Conservation (phyloP, 805 yeast species). For the Yarrowia keelungensis region DNA sequence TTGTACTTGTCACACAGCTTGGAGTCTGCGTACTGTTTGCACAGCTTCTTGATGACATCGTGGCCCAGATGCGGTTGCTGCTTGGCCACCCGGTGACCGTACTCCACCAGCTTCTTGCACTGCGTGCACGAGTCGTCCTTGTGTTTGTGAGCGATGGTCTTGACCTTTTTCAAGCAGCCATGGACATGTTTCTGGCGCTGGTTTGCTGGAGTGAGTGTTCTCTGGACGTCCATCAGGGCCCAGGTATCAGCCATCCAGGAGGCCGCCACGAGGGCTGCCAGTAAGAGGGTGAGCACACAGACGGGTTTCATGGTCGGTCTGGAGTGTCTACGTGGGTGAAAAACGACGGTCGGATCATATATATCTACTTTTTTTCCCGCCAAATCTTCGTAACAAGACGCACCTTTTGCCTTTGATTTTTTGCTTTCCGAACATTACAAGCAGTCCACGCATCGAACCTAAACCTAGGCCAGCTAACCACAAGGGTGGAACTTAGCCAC, state of each 20-base stretch:
- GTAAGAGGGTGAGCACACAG: slow-evolving; percentile 5
- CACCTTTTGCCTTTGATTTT: slow-evolving; percentile 18
- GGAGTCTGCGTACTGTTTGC: slow-evolving; percentile 10
- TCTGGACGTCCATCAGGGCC: slow-evolving; percentile 25
- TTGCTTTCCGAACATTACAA: neutral
- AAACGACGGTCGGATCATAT: neutral
- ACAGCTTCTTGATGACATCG: slow-evolving; percentile 28
- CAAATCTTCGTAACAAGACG: neutral
- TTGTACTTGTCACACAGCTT: slow-evolving; percentile 34
- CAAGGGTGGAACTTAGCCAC: slow-evolving; percentile 26
- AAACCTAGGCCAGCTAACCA: slow-evolving; percentile 26
- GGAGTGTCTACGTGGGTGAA: too few species aligned
- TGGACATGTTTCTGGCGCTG: slow-evolving; percentile 18
- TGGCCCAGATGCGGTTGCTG: slow-evolving; percentile 25
- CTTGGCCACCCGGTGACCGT: slow-evolving; percentile 32
- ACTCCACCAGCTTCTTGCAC: slow-evolving; percentile 35
- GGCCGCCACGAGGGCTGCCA: neutral
- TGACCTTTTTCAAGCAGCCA: slow-evolving; percentile 22
- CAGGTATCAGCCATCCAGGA: slow-evolving; percentile 35
- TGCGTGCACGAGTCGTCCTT: slow-evolving; percentile 37
- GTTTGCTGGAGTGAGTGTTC: slow-evolving; percentile 10
- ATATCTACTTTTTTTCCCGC: slow-evolving; percentile 6
- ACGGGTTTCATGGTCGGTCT: slow-evolving; percentile 14
- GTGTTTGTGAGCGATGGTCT: slow-evolving; percentile 28
- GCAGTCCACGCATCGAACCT: slow-evolving; percentile 35